Conservation (phyloP, 768 basidiomycete genomes). For the Omphalotus guepiniiformis region DNA sequence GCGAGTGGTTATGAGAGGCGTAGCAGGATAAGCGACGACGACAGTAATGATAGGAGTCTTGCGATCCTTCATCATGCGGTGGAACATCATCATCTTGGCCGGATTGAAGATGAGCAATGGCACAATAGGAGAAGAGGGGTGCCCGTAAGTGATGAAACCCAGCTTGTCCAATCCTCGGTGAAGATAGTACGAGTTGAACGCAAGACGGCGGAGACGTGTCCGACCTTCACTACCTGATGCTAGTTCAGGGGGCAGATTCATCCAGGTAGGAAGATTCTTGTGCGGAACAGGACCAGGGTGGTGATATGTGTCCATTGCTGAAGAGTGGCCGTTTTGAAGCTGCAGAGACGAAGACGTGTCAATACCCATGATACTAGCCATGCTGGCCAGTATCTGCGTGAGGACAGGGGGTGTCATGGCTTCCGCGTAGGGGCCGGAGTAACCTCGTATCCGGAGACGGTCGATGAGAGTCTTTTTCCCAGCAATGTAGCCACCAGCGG, state of each 20-base stretch:
- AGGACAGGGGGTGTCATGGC: conserved; percentile 87
- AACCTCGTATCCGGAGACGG: conserved; percentile 72
- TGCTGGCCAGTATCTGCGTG: conserved; percentile 86
- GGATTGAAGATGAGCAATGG: conserved; percentile 90
- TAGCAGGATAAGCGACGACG: conserved; percentile 88
- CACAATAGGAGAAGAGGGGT: conserved; percentile 88
- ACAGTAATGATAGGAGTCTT: conserved; percentile 83
- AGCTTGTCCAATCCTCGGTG: conserved; percentile 81
- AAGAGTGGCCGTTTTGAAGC: conserved; percentile 19
- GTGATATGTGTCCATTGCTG: conserved; percentile 28
- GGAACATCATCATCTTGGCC: conserved; percentile 91
- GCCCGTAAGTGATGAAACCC: conserved; percentile 96
- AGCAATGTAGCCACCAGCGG: conserved; percentile 92
- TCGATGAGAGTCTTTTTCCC: conserved; percentile 80
- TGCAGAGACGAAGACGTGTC: conserved; percentile 14
- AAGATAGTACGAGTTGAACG: conserved; percentile 95
- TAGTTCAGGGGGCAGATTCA: conserved; percentile 66
- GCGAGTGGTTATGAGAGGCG: conserved; percentile 81
- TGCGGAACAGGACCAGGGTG: conserved; percentile 71
- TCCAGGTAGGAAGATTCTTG: conserved; percentile 69
- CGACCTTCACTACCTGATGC: conserved; percentile 83
- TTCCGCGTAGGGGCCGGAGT: conserved; percentile 85
- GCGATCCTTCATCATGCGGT: conserved; percentile 80
- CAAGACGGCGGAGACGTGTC: conserved; percentile 78
- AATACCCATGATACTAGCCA: conserved; percentile 96